Conservation (phyloP, 495 filamentous ascomycete species). For the Trypethelium eluteriae region DNA sequence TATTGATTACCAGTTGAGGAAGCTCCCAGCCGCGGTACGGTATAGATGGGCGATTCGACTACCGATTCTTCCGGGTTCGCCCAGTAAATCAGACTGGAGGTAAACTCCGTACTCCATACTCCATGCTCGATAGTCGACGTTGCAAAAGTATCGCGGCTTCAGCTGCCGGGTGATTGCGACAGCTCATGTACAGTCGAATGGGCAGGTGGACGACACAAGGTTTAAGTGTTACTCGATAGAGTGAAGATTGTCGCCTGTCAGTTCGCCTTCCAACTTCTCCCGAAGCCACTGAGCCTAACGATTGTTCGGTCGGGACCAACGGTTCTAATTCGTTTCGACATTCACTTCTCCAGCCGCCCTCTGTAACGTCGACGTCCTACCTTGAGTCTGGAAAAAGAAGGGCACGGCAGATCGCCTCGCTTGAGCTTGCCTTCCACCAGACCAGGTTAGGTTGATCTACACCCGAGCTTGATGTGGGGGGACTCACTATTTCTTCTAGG, state of each 20-base stretch:
- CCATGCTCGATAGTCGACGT: not conserved
- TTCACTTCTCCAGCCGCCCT: not conserved
- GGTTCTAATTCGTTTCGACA: constrained; percentile 9
- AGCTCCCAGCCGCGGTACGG: too few relatives aligned
- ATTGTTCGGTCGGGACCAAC: constrained; percentile 1
- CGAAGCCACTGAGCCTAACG: not conserved
- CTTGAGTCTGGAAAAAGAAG: not conserved
- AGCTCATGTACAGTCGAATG: not conserved
- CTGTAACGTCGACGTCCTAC: constrained; percentile 10
- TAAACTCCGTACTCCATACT: not conserved
- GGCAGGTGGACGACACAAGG: not conserved
- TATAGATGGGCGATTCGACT: not conserved
- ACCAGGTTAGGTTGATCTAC: not conserved
- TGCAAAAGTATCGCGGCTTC: not conserved
- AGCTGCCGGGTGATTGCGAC: not conserved
- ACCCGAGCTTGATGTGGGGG: not conserved
- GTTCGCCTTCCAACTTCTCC: not conserved
- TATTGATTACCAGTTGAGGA: too few relatives aligned
- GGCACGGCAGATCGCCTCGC: not conserved
- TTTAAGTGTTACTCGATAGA: not conserved
- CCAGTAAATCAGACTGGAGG: not conserved
- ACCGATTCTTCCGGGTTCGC: not conserved
- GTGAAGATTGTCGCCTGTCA: constrained; percentile 3
- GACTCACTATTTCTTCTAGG: not conserved
- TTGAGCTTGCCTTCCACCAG: not conserved